Conservation (phyloP, 1,139 yeast genomes). For the Debaryomyces robertsiae region DNA sequence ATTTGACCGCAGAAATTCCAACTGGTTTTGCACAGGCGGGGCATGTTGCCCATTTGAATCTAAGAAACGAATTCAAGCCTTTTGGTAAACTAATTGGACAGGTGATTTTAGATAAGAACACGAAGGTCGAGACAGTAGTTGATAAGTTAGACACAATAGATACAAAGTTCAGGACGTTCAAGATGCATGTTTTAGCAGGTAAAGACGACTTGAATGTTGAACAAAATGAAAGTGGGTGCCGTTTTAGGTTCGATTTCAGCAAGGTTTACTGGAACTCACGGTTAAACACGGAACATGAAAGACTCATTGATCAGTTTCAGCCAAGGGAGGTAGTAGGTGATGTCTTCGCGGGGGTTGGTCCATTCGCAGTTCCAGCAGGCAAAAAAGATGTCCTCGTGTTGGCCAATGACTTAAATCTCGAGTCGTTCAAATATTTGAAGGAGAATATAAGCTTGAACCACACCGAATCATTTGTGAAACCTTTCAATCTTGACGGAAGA, state of each 20-base stretch:
- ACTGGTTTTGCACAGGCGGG: slow-evolving; percentile 94
- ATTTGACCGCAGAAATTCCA: slow-evolving; percentile 72
- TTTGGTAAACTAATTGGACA: slow-evolving; percentile 83
- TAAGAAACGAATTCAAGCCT: slow-evolving; percentile 83
- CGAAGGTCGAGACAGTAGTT: slow-evolving; percentile 83
- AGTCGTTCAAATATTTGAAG: slow-evolving; percentile 68
- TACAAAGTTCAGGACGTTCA: slow-evolving; percentile 86
- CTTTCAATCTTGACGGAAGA: slow-evolving; percentile 81
- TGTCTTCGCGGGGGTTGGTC: slow-evolving; percentile 99
- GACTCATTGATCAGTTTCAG: slow-evolving; percentile 65
- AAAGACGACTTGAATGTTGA: slow-evolving; percentile 71
- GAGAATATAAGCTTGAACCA: slow-evolving; percentile 69
- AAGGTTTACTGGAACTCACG: slow-evolving; percentile 98
- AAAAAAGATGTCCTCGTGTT: slow-evolving; percentile 76
- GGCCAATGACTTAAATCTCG: slow-evolving; percentile 94
- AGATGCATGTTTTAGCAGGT: slow-evolving; percentile 93
- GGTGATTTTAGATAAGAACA: slow-evolving; percentile 85
- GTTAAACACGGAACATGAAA: slow-evolving; percentile 88
- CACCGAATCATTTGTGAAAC: slow-evolving; percentile 57
- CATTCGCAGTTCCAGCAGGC: slow-evolving; percentile 96
- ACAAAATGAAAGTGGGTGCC: slow-evolving; percentile 87
- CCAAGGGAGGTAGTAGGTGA: slow-evolving; percentile 81
- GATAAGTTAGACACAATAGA: slow-evolving; percentile 88
- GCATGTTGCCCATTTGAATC: slow-evolving; percentile 90
- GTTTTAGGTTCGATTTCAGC: slow-evolving; percentile 83